Evolutionary conservation across 129 eudicot genomes (phyloP).

Genomic region (Ambrosia artemisiifolia): DNA sequence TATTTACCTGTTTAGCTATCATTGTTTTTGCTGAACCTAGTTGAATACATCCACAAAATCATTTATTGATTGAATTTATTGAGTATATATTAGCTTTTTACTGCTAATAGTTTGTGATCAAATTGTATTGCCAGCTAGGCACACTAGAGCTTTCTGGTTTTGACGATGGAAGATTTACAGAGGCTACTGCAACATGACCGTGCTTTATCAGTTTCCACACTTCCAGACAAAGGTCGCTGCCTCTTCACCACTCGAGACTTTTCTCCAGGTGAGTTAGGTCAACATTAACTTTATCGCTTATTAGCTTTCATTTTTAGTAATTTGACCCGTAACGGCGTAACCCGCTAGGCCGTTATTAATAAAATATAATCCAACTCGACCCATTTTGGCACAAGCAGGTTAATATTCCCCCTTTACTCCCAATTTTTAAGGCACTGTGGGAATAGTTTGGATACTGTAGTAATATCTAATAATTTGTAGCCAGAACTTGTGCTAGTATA

Average conservation of each 20-base stretch:
- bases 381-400: not conserved
- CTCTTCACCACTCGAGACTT: slow-evolving; percentile 71
- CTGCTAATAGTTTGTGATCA: not conserved
- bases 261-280: slow-evolving; percentile 55
- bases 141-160: not conserved
- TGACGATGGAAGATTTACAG: slow-evolving; percentile 57
- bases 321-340: not conserved
- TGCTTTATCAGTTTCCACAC: slow-evolving; percentile 39
- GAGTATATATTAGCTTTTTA: not conserved
- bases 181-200: slow-evolving; percentile 30
- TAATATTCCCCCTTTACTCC: not conserved
- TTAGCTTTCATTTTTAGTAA: not conserved
- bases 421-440: slow-evolving; percentile 6
- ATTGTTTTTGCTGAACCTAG: not conserved
- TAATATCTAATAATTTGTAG: slow-evolving; percentile 1
- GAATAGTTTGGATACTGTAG: not conserved
- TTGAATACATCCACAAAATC: not conserved
- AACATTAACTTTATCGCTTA: not conserved
- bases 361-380: not conserved
- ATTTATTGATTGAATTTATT: not conserved
- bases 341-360: not conserved
- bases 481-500: not conserved
- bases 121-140: not conserved
- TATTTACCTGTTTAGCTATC: not conserved
- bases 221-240: slow-evolving; percentile 78